A percentile compares a stretch with the other conserved stretches of the same genome.
phyloP scores from a whole-genome alignment of 192 early-diverging fungal genomes.

The Linnemannia exigua region DNA sequence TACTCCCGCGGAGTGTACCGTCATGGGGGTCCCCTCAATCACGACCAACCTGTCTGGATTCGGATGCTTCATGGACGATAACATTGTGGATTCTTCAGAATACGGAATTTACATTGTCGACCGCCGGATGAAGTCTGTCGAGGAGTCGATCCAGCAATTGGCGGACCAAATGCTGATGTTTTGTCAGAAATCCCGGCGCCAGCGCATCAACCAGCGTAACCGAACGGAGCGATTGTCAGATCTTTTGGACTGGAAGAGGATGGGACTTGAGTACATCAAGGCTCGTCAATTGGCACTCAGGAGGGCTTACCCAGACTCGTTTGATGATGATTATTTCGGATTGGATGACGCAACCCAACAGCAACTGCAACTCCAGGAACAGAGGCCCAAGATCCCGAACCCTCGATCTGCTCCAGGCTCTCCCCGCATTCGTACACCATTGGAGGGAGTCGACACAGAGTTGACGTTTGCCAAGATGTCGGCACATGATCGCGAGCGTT shows the following conservation, averaged over 20 bases:
- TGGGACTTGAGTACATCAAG: conserved; percentile 98
- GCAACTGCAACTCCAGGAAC: conserved; percentile 12
- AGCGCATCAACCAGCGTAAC: conserved; percentile 99
- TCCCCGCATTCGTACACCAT: conserved; percentile 71
- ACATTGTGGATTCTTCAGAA: conserved; percentile 89
- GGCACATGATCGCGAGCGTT: conserved; percentile 40
- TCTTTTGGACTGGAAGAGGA: conserved; percentile 97
- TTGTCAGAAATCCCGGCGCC: conserved; percentile 94
- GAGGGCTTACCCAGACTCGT: conserved; percentile 89
- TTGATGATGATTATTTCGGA: conserved; percentile 67
- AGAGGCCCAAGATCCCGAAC: conserved; percentile 82
- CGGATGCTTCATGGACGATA: conserved; percentile 98
- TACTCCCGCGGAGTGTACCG: conserved; percentile 98
- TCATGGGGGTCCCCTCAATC: conserved; percentile 97
- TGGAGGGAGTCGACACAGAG: conserved; percentile 49
- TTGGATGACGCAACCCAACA: conserved; percentile 17
- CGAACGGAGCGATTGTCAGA: conserved; percentile 95
- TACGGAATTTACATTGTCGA: conserved; percentile 99
- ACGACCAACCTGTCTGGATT: conserved; percentile 98
- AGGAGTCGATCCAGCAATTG: conserved; percentile 94
- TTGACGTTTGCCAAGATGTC: conserved; percentile 55
- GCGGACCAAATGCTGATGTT: conserved; percentile 92
- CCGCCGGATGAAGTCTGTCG: conserved; percentile 89
- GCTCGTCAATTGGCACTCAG: conserved; percentile 94
- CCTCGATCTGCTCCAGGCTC: conserved; percentile 92